Evolutionary conservation across 306 rosid genomes (phyloP), one percentile per base, ranked within the genome.

Genomic region (Luffa acutangula): DNA sequence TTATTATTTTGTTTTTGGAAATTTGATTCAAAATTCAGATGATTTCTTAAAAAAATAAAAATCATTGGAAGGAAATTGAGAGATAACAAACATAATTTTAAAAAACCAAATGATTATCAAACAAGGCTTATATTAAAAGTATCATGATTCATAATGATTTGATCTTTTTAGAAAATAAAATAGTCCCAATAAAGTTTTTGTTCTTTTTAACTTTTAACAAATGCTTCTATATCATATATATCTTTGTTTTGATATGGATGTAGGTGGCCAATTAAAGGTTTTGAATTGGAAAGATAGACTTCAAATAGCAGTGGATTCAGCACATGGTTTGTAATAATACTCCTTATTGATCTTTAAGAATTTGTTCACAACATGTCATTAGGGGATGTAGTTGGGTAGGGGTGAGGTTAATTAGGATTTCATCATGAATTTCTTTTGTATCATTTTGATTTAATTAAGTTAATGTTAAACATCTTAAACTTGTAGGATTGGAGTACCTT

Each of bases 401-500:
- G 31, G 31, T 25, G 31, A 25, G 31, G 31, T 25, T 25, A 25
- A 25, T 25, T 25, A 25, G 1, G 31, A 25, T 25, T 25, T 25
- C 31, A 25, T 25, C 31, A 25, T 25, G 31, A 17, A 56, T 34
- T 63, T 14, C 7, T 7, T 20, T 60, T 33, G 10, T 33, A 13
- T 18, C 21, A 9, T 4, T 63, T 33, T 64, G 5, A 65, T 43
- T 18, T 3, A 15, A 4, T 18, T 3, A 15, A 4, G 59, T 18
- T 53, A 18, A 7, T 4, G 59, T 18, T 53, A 18, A 7, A n/a
- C 65, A 20, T 58, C 4, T 20, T 20, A 20, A 69, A 9, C 8
- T 17, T 69, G 75, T 69, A 78, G 81, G 81, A 63, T 78, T 78
- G 37, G 81, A 78, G 63, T 78, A 78, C 43, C 75, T 78, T 54